Conservation (phyloP, 352 stramenopile genomes). For the Pythium aphanidermatum region DNA sequence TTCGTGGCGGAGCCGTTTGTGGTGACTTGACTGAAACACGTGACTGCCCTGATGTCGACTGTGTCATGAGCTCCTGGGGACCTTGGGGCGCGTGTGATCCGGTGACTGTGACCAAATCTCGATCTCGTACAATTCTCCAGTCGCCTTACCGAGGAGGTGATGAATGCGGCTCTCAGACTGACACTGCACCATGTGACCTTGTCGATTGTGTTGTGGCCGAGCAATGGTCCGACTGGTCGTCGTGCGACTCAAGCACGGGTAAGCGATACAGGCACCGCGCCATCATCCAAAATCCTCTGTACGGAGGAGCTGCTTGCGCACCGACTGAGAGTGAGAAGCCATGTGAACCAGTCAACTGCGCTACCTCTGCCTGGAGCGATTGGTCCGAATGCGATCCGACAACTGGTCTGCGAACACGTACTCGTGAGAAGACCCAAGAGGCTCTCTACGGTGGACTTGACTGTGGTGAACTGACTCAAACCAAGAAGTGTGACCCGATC, state of each 20-base stretch:
- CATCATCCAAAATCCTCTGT: neutral
- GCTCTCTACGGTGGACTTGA: conserved; percentile 34
- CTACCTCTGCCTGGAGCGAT: conserved; percentile 28
- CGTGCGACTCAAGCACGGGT: conserved; percentile 7
- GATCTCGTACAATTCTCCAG: conserved; percentile 14
- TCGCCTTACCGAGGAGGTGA: conserved; percentile 29
- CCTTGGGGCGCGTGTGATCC: conserved; percentile 10
- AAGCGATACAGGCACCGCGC: conserved; percentile 10
- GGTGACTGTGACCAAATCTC: neutral
- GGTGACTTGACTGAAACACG: conserved; percentile 4
- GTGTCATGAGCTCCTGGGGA: conserved; percentile 1
- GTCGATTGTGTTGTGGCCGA: conserved; percentile 37
- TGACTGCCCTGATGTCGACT: conserved; percentile 15
- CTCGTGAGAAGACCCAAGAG: conserved; percentile 21
- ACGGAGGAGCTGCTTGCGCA: conserved; percentile 7
- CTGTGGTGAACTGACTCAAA: conserved; percentile 29
- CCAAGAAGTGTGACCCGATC: conserved; percentile 41
- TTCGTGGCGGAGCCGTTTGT: conserved; percentile 6
- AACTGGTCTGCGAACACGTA: conserved; percentile 33
- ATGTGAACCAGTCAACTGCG: conserved; percentile 49
- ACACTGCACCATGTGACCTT: conserved; percentile 30
- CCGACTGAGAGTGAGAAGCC: conserved; percentile 20
- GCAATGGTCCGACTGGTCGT: conserved; percentile 13
- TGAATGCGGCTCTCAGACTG: conserved; percentile 19
- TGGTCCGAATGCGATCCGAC: conserved; percentile 34